Conservation (phyloP, 805 yeast genomes). For the Dipodascopsis uninucleata region DNA sequence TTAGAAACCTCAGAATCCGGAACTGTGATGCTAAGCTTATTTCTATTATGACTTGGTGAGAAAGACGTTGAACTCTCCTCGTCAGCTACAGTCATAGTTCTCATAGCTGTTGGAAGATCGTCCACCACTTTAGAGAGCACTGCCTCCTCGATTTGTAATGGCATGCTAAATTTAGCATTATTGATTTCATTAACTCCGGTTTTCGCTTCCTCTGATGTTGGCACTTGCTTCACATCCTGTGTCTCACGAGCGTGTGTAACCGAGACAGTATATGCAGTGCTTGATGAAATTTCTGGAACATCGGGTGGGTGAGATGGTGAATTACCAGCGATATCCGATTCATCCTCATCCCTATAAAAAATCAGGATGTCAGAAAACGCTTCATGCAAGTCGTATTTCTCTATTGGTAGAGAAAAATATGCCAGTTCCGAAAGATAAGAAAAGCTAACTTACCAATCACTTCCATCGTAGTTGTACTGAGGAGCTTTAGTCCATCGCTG, state of each 20-base stretch:
- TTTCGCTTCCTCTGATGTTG: too few species aligned
- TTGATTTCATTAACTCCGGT: too few species aligned
- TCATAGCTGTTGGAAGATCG: background rate
- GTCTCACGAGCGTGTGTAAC: too few species aligned
- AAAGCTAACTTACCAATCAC: constrained; percentile 3
- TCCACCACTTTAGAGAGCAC: too few species aligned
- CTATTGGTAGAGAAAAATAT: too few species aligned
- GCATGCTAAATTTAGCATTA: too few species aligned
- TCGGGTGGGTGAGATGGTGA: background rate
- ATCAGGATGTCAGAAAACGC: background rate
- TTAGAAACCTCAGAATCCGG: background rate
- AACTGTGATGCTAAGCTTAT: constrained; percentile 5
- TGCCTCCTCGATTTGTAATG: too few species aligned
- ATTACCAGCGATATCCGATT: too few species aligned
- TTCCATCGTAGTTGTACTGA: constrained; percentile 6
- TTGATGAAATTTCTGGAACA: background rate
- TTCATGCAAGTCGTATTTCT: too few species aligned
- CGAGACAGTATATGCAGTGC: background rate
- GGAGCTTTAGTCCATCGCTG: constrained; percentile 9
- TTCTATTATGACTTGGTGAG: background rate
- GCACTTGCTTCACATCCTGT: too few species aligned
- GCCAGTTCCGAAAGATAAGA: too few species aligned
- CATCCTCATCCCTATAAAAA: background rate
- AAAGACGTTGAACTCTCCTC: background rate
- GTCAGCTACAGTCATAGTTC: background rate